Base-by-base conservation (phyloP, 108 stramenopile genomes). In the Epithemia pelagica region DNA sequence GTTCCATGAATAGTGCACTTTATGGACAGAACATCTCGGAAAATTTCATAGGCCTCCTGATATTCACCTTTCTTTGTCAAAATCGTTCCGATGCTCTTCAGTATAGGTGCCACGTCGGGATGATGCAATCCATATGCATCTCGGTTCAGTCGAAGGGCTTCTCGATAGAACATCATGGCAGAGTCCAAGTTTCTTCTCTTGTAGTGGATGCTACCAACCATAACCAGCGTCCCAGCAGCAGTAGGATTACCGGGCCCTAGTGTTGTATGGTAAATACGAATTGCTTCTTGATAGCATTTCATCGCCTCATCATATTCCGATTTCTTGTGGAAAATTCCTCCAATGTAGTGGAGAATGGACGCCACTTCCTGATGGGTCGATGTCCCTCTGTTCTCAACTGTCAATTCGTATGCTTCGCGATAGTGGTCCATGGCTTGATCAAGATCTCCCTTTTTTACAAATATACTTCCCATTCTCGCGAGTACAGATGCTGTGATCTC, bases 41-140 rank as follows among this genome's bases (percentile, higher is more conserved):
- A 89, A 7, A 86, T 62, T 24, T 79, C 82, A 52, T 86, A 86
- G 25, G 88, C 88, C 37, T 82, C 81, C 18, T 76, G 55, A 62
- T 76, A 89, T 30, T 82, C 76, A 22, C 80, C 83, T 61, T 83
- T 78, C 73, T 89, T 89, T 23, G 85, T 78, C 8, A 86, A 74
- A 62, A 89, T 89, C 10, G 82, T 81, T 1, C 85, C 88, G 57
- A 89, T 89, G 52, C 85, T 86, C 58, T 86, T 86, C 62, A 89
- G 79, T 27, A 84, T 89, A n/a, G 88, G 88, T 29, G 86, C 86
- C n/a, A 89, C 85, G 58, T 89, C 88, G n/a, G 88, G 88, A 61
- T 87, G 86, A 52, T 79, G 80, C 52, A 86, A 69, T 24, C 89
- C 89, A 53, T 85, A 90, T 10, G 89, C 82, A 64, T 86, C 82